A percentile compares a stretch with the other conserved stretches of the same genome.
Conservation (phyloP, 169 alveolate genomes). For the Plasmodium adleri region DNA sequence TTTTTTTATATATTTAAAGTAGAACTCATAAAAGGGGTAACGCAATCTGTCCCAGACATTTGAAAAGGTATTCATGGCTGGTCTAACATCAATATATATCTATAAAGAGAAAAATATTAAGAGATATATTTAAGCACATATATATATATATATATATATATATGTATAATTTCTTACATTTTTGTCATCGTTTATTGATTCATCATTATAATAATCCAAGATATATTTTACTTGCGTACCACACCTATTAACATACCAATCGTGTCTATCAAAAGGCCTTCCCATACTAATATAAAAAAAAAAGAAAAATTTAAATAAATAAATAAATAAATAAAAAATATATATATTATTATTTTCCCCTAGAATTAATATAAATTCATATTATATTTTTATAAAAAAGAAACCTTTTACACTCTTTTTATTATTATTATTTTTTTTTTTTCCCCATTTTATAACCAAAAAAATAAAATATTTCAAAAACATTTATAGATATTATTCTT, state of each 20-base stretch:
- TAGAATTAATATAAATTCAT: too few species aligned
- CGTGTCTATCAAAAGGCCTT: constrained; percentile 90
- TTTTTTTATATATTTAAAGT: constrained; percentile 55
- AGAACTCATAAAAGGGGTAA: constrained; percentile 69
- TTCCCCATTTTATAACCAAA: background rate
- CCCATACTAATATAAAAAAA: constrained; percentile 77
- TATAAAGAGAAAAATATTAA: constrained; percentile 23
- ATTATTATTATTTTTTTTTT: background rate
- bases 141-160: constrained; percentile 24
- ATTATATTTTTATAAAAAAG: too few species aligned
- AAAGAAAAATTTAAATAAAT: background rate
- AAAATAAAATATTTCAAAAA: background rate
- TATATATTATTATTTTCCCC: too few species aligned
- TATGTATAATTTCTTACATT: constrained; percentile 34
- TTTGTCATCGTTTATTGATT: constrained; percentile 79
- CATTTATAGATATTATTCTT: background rate
- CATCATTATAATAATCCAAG: constrained; percentile 90
- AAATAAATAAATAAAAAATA: background rate
- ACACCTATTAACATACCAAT: constrained; percentile 89
- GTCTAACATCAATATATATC: constrained; percentile 86
- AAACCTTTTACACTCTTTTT: too few species aligned
- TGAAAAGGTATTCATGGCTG: constrained; percentile 84
- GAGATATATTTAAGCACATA: background rate
- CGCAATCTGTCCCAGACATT: constrained; percentile 81
- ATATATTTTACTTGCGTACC: constrained; percentile 87